phyloP scores from a whole-genome alignment of 2,329 filamentous ascomycete species.

The Thielaviopsis euricoi region DNA sequence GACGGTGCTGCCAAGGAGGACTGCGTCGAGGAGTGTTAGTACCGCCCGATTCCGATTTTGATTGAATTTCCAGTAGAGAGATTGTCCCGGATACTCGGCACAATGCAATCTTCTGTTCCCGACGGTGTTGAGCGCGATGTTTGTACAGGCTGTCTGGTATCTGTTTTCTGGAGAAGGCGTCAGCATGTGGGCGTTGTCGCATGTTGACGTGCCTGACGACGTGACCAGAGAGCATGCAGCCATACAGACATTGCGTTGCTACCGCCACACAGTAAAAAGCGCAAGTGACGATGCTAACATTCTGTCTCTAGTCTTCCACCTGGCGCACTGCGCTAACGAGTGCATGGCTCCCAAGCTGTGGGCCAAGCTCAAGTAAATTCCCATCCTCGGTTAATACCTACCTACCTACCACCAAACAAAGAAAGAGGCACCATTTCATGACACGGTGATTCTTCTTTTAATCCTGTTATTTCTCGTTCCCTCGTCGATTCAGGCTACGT shows the following conservation, averaged over 20 bases:
- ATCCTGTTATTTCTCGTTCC: neutral
- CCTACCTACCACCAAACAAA: no score
- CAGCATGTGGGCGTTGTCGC: no score
- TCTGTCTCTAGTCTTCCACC: constrained; percentile 72
- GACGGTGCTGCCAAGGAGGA: constrained; percentile 69
- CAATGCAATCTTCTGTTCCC: no score
- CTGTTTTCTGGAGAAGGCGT: no score
- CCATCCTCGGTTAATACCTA: neutral
- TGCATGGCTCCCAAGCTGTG: constrained; percentile 96
- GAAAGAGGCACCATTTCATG: constrained; percentile 1
- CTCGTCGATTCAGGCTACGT: neutral
- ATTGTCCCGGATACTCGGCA: neutral
- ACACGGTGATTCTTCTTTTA: constrained; percentile 2
- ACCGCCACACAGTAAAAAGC: constrained; percentile 1
- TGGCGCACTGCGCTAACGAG: constrained; percentile 81
- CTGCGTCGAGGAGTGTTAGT: constrained; percentile 98
- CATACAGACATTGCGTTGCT: neutral
- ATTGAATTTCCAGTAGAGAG: neutral
- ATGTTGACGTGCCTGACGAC: neutral
- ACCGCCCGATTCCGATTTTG: neutral
- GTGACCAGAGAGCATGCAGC: neutral
- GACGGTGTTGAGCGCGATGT: no score
- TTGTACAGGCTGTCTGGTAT: no score
- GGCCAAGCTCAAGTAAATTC: constrained; percentile 68
- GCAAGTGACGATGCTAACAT: constrained; percentile 1